Percentiles rank a stretch among this genome's conserved stretches.
phyloP scores from a whole-genome alignment of 352 stramenopile genomes.

The Paralagenidium karlingii region DNA sequence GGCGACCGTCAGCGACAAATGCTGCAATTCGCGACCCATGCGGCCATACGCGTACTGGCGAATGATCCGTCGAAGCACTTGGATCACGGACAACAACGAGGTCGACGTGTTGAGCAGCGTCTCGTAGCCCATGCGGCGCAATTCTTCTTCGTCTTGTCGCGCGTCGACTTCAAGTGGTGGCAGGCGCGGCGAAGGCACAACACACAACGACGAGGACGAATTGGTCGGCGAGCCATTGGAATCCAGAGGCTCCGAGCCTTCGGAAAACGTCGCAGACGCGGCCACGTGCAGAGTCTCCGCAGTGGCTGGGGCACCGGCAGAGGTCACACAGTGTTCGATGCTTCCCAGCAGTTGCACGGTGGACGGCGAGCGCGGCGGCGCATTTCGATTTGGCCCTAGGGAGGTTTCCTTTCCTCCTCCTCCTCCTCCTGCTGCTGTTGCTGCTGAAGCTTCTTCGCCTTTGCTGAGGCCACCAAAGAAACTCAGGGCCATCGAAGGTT shows the following conservation, averaged over 20 bases:
- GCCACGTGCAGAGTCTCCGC: too few species aligned
- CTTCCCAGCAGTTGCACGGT: slow-evolving; percentile 76
- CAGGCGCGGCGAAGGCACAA: slow-evolving; percentile 14
- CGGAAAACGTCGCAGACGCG: too few species aligned
- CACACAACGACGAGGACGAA: too few species aligned
- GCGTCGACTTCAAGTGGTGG: slow-evolving; percentile 19
- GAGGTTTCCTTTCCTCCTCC: too few species aligned
- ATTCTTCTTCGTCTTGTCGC: slow-evolving; percentile 45
- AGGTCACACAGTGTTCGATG: slow-evolving; percentile 59
- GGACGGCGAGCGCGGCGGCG: slow-evolving; percentile 50
- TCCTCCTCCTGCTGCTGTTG: too few species aligned
- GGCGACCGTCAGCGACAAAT: slow-evolving; percentile 75
- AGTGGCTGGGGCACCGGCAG: too few species aligned
- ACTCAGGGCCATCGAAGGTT: too few species aligned
- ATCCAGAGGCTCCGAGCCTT: too few species aligned
- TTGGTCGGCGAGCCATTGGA: too few species aligned
- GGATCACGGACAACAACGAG: slow-evolving; percentile 61
- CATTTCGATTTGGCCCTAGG: too few species aligned
- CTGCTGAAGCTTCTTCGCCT: too few species aligned
- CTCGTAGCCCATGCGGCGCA: slow-evolving; percentile 61
- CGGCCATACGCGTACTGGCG: slow-evolving; percentile 71
- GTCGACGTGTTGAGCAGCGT: slow-evolving; percentile 58
- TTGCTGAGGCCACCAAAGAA: too few species aligned
- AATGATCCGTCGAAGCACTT: slow-evolving; percentile 74
- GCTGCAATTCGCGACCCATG: slow-evolving; percentile 72